phyloP scores from a whole-genome alignment of 2,329 filamentous ascomycete genomes.

The Ophiocordyceps sinensis region DNA sequence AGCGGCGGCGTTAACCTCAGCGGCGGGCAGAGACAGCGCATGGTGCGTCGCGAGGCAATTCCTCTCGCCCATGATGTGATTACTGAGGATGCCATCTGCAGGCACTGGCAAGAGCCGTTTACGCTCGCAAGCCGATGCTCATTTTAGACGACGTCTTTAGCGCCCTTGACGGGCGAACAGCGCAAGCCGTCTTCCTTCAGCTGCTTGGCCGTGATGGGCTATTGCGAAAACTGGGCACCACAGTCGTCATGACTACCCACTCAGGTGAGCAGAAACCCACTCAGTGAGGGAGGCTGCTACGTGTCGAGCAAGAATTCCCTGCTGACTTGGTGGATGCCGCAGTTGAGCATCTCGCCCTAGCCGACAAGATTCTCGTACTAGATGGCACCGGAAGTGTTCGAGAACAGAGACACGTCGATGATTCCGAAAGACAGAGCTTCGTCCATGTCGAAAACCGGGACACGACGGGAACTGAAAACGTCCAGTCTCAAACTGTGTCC shows the following conservation, averaged over 20 bases:
- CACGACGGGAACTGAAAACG: neutral
- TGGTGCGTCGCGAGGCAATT: slow-evolving; percentile 4
- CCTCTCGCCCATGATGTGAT: slow-evolving; percentile 9
- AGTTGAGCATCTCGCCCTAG: slow-evolving; percentile 1
- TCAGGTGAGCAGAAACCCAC: neutral
- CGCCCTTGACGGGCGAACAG: slow-evolving; percentile 1
- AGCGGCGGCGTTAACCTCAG: slow-evolving; percentile 20
- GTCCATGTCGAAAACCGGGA: neutral
- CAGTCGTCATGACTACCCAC: slow-evolving; percentile 3
- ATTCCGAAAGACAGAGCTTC: neutral
- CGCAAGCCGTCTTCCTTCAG: neutral
- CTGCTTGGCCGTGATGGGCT: slow-evolving; percentile 1
- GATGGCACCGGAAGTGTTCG: neutral
- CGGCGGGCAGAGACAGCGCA: slow-evolving; percentile 20
- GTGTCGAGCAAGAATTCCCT: neutral
- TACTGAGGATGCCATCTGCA: neutral
- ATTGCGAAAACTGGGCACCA: neutral
- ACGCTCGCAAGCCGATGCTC: neutral
- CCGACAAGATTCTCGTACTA: slow-evolving; percentile 1
- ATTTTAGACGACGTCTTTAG: slow-evolving; percentile 3
- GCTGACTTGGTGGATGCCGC: neutral
- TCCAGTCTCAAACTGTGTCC: neutral
- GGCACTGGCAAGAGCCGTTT: slow-evolving; percentile 2
- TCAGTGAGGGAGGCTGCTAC: neutral
- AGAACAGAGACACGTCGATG: neutral